Base-by-base conservation (phyloP, 2,329 filamentous ascomycete genomes). In the Tolypocladium nubicola region DNA sequence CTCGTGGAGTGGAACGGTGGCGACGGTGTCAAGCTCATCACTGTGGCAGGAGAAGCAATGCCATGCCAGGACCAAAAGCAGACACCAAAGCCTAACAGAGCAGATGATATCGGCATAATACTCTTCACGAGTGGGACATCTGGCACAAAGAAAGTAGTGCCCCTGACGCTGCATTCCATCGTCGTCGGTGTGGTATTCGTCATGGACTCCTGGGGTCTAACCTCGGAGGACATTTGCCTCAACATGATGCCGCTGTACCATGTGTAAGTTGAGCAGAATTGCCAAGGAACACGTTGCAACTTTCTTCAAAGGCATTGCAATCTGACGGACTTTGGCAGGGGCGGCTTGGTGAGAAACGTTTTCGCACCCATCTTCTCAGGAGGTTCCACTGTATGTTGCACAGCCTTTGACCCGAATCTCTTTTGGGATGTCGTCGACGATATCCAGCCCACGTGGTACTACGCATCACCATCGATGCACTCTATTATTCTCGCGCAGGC, bases 241-340 rank as follows among this genome's bases (percentile, higher is more conserved):
- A 83, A 83, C 63, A 81, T 82, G 76, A 83, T 83, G 80, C 80
- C 80, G 0, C 67, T 84, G 7, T 80, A 81, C 64, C 80, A 83
- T 65, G 71, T 81, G 75, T 79, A 71, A 70, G 76, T 72, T 54
- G 6, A 6, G 35, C 56, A 19, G 5, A 3, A 33, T 14, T 30
- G 11, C 26, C 23, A n/a, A 55, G 33, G 26, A 23, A 4, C 16
- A 47, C 11, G 16, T 16, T 9, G 14, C 43, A 47, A 16, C 14
- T 47, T 47, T 2, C 14, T 11, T 9, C n/a, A n/a, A n/a, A n/a
- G 45, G 9, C 14, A 49, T 10, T 33, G 45, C 6, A 33, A n/a
- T 21, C 54, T 57, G 26, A 56, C 49, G 47, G 39, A 52, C 60
- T 63, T 45, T 14, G 57, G 21, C 45, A 77, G 75, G 23, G 80